Evolutionary conservation across 345 rosid genomes (phyloP).

Genomic region (Pugionium cornutum): DNA sequence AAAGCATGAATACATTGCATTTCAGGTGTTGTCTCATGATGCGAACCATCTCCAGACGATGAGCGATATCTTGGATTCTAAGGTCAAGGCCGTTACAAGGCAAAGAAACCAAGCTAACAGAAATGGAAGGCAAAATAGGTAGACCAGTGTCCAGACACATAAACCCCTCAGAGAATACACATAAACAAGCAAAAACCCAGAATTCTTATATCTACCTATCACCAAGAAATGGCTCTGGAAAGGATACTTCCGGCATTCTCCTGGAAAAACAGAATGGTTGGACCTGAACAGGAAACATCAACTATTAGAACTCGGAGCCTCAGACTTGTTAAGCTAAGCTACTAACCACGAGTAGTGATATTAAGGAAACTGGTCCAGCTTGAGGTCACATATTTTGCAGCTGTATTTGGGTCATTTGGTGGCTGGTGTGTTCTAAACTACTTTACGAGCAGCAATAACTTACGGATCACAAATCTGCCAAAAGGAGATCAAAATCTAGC

Average conservation of each 20-base stretch:
- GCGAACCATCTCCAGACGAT: conserved; percentile 93
- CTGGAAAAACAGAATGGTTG: conserved; percentile 93
- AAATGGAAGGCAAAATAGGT: conserved; percentile 8
- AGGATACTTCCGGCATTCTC: conserved; percentile 99
- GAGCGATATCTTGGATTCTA: conserved; percentile 79
- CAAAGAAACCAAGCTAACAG: conserved; percentile 7
- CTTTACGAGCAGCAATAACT: background rate
- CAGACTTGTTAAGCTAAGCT: conserved; percentile 20
- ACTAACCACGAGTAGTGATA: conserved; percentile 11
- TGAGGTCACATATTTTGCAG: background rate
- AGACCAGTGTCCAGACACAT: background rate
- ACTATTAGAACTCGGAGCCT: conserved; percentile 15
- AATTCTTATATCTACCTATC: background rate
- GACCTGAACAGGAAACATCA: conserved; percentile 65
- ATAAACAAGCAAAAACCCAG: conserved; percentile 9
- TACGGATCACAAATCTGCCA: conserved; percentile 17
- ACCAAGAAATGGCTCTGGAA: conserved; percentile 19
- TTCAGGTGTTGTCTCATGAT: conserved; percentile 84
- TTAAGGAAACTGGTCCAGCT: background rate
- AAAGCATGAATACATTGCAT: conserved; percentile 98
- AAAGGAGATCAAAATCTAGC: conserved; percentile 16
- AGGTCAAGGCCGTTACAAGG: conserved; percentile 51
- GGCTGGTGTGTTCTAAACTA: conserved; percentile 1
- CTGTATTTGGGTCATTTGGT: background rate
- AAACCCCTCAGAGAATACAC: conserved; percentile 15